A percentile compares a stretch with the other conserved stretches of the same genome.
phyloP scores from a whole-genome alignment of 1,284 basidiomycete species.

The Leccinum subrobustum region DNA sequence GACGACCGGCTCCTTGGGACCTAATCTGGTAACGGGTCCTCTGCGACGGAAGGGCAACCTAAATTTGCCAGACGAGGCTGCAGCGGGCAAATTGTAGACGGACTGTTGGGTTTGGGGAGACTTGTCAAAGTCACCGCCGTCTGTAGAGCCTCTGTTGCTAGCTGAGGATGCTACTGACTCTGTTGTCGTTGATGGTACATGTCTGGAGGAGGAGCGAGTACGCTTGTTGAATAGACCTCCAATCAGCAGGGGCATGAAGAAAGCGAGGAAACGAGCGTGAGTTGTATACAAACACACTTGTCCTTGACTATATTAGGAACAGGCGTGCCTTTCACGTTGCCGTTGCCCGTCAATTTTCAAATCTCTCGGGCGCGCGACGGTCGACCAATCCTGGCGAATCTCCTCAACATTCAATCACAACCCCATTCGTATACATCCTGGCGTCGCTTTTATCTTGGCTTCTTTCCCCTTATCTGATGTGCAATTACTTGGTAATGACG shows the following conservation, averaged over 20 bases:
- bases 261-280: slow-evolving; percentile 3
- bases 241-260: slow-evolving; percentile 28
- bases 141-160: slow-evolving; percentile 34
- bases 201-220: slow-evolving; percentile 1
- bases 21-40: background rate
- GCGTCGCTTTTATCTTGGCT: too few species aligned
- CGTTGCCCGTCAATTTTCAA: background rate
- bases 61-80: slow-evolving; percentile 39
- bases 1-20: slow-evolving; percentile 3
- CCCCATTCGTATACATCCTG: too few species aligned
- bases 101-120: slow-evolving; percentile 29
- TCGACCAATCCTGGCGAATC: background rate
- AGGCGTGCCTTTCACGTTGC: background rate
- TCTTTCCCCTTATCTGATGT: too few species aligned
- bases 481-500: too few species aligned
- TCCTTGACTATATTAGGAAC: slow-evolving; percentile 4
- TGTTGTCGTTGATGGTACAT: slow-evolving; percentile 28
- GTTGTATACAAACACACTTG: background rate
- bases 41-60: slow-evolving; percentile 38
- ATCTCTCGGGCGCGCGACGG: background rate
- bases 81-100: slow-evolving; percentile 30
- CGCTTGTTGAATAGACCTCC: slow-evolving; percentile 31
- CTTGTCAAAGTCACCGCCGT: slow-evolving; percentile 43
- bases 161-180: slow-evolving; percentile 33
- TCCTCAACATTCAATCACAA: background rate